Conservation (phyloP, 2,329 filamentous ascomycete genomes). For the Aspergillus ustus region DNA sequence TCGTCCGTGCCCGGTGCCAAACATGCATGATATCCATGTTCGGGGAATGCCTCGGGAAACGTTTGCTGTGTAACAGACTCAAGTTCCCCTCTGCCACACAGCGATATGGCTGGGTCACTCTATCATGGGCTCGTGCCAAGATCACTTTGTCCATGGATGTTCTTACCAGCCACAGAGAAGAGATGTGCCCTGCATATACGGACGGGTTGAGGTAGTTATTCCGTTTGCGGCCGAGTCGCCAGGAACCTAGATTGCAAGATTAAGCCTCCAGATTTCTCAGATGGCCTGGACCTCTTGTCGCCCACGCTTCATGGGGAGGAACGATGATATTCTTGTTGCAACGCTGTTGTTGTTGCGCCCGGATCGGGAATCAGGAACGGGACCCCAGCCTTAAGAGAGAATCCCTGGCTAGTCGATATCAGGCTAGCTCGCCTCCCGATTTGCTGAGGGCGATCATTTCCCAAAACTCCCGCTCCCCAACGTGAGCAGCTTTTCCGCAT, state of each 20-base stretch:
- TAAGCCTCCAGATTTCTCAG: no score
- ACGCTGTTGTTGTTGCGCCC: neutral
- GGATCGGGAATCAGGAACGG: neutral
- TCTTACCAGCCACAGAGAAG: no score
- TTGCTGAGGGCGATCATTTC: slow-evolving; percentile 27
- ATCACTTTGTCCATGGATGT: neutral
- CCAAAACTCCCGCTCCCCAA: slow-evolving; percentile 17
- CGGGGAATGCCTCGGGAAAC: neutral
- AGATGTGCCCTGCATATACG: neutral
- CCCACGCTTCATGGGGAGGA: no score
- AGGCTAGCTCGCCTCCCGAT: slow-evolving; percentile 8
- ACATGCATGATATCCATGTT: neutral
- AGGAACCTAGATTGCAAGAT: neutral
- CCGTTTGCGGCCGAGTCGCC: neutral
- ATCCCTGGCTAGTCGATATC: slow-evolving; percentile 33
- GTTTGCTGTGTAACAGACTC: neutral
- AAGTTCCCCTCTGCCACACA: neutral
- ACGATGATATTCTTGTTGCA: neutral
- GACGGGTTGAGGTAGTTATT: neutral
- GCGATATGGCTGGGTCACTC: neutral
- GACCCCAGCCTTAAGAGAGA: slow-evolving; percentile 44
- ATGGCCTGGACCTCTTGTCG: neutral
- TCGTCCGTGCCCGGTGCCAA: neutral
- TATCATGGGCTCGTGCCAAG: neutral
- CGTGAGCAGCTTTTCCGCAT: slow-evolving; percentile 6